These are phyloP conservation scores for Niveomyces coronatus DNA, from an alignment of 2,329 filamentous ascomycete species.

Conservation along the genomic window DNA sequence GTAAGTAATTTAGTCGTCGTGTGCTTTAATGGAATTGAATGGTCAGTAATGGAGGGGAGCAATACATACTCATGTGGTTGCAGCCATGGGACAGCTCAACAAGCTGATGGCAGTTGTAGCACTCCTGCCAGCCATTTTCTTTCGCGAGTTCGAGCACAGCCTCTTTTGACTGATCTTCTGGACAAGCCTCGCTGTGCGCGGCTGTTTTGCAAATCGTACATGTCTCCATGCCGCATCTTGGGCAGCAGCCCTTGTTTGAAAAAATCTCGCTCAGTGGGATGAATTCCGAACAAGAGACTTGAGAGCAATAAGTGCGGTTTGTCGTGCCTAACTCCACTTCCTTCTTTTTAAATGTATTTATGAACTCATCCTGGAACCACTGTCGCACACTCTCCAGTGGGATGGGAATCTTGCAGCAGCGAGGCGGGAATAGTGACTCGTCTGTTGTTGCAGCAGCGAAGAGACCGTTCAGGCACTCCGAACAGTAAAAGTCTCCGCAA, in stretches of 20 bases:
- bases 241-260: background rate
- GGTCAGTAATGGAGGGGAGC: no score
- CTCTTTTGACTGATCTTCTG: slow-evolving; percentile 28
- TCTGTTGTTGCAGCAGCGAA: slow-evolving; percentile 35
- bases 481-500: slow-evolving; percentile 40
- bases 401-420: slow-evolving; percentile 38
- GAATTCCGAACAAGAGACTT: slow-evolving; percentile 33
- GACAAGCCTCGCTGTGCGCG: slow-evolving; percentile 22
- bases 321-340: slow-evolving; percentile 36
- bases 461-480: slow-evolving; percentile 32
- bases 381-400: slow-evolving; percentile 21
- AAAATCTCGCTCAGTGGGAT: slow-evolving; percentile 25
- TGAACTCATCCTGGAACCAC: slow-evolving; percentile 27
- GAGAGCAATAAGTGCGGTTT: slow-evolving; percentile 41
- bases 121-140: slow-evolving; percentile 38
- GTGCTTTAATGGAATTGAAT: no score
- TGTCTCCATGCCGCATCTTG: background rate
- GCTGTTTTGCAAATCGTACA: slow-evolving; percentile 1
- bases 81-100: slow-evolving; percentile 39
- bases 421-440: slow-evolving; percentile 44
- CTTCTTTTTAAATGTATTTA: slow-evolving; percentile 31
- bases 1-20: background rate
- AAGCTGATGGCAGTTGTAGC: slow-evolving; percentile 30
- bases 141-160: slow-evolving; percentile 28
- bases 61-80: slow-evolving; percentile 46